These are phyloP conservation scores for Dendryphion nanum DNA, from an alignment of 2,329 filamentous ascomycete genomes.

Conservation along the genomic window DNA sequence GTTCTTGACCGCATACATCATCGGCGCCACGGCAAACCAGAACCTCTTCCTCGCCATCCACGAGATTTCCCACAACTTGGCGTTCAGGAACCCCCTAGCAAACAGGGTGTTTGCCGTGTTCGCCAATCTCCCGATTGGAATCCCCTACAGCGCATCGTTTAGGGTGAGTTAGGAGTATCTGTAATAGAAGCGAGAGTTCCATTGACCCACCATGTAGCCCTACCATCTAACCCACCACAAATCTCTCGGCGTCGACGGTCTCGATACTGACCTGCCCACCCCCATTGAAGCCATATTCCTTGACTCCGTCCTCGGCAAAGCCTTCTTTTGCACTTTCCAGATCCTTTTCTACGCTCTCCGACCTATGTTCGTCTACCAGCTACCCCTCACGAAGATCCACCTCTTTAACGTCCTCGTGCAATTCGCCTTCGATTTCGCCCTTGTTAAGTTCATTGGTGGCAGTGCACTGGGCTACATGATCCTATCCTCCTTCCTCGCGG, in stretches of 20 bases:
- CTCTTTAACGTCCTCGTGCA: slow-evolving; percentile 77
- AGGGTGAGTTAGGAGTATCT: slow-evolving; percentile 54
- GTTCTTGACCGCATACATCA: slow-evolving; percentile 81
- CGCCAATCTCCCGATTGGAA: slow-evolving; percentile 91
- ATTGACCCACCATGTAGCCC: slow-evolving; percentile 55
- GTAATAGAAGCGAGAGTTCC: slow-evolving; percentile 8
- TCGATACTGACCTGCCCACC: slow-evolving; percentile 95
- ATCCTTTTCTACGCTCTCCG: slow-evolving; percentile 98
- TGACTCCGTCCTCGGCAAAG: slow-evolving; percentile 91
- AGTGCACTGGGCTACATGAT: slow-evolving; percentile 79
- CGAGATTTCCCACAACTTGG: slow-evolving; percentile 97
- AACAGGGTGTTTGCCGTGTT: slow-evolving; percentile 89
- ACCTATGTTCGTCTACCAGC: slow-evolving; percentile 88
- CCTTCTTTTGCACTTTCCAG: slow-evolving; percentile 99
- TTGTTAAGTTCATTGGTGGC: slow-evolving; percentile 61
- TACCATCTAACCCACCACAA: slow-evolving; percentile 99
- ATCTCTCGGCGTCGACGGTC: slow-evolving; percentile 90
- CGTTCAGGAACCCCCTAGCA: slow-evolving; percentile 74
- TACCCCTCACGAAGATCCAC: slow-evolving; percentile 85
- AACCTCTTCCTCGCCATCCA: slow-evolving; percentile 98
- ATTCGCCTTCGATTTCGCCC: slow-evolving; percentile 69
- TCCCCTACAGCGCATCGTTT: slow-evolving; percentile 96
- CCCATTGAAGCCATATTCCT: slow-evolving; percentile 88
- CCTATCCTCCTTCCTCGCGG: slow-evolving; percentile 87
- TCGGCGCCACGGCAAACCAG: slow-evolving; percentile 95